Conservation (phyloP, 257 asterid genomes). For the Przewalskia tangutica region DNA sequence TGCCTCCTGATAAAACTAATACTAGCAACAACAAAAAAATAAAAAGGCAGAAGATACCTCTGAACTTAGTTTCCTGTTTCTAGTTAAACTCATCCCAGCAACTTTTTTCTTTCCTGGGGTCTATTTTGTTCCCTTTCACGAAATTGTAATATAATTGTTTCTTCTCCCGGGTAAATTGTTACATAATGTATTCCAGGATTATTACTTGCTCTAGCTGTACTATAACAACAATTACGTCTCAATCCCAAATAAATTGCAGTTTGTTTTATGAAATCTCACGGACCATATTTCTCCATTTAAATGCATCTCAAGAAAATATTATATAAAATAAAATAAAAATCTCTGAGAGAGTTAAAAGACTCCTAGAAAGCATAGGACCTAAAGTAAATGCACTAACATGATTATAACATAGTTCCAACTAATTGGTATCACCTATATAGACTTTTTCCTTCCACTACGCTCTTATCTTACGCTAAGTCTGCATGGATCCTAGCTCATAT, state of each 20-base stretch:
- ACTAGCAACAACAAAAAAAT: not conserved
- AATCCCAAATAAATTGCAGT: not conserved
- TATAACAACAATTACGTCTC: not conserved
- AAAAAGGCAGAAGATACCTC: not conserved
- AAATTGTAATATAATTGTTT: not conserved
- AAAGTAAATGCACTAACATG: not conserved
- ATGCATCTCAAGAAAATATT: not conserved
- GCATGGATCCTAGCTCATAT: not conserved
- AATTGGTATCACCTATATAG: not conserved
- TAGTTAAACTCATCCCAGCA: not conserved
- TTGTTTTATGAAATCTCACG: not conserved
- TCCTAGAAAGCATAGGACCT: conserved; percentile 28
- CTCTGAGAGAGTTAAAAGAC: conserved; percentile 8
- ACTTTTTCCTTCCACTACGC: not conserved
- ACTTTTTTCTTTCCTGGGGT: not conserved
- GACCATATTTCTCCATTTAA: not conserved
- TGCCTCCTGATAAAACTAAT: not conserved
- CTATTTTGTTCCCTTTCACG: not conserved
- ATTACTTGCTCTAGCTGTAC: not conserved
- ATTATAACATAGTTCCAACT: not conserved
- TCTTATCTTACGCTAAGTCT: not conserved
- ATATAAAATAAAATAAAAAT: not conserved
- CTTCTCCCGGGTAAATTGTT: not conserved
- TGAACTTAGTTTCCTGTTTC: not conserved
- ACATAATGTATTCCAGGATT: not conserved